These are phyloP conservation scores for Apiospora malaysiana DNA, from an alignment of 2,329 filamentous ascomycete genomes.

Conservation along the genomic window DNA sequence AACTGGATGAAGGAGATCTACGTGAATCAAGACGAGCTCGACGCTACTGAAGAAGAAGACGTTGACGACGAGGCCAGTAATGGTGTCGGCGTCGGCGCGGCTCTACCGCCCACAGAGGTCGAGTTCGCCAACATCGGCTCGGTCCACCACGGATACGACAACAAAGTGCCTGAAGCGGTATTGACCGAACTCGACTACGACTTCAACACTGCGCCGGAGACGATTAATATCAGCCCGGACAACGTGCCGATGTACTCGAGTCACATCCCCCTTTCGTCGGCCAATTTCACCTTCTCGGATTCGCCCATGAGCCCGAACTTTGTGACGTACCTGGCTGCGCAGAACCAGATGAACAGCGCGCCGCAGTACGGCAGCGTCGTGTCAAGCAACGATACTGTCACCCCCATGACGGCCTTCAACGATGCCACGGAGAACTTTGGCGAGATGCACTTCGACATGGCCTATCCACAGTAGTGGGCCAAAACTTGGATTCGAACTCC, in stretches of 20 bases:
- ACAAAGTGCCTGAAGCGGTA: constrained; percentile 26
- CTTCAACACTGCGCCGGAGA: constrained; percentile 24
- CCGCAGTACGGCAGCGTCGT: constrained; percentile 35
- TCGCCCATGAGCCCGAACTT: constrained; percentile 30
- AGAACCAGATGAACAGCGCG: constrained; percentile 29
- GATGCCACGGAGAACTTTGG: constrained; percentile 32
- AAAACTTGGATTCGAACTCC: not conserved
- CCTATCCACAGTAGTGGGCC: constrained; percentile 31
- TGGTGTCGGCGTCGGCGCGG: constrained; percentile 29
- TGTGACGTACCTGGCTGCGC: constrained; percentile 26
- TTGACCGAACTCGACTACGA: constrained; percentile 32
- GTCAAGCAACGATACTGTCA: constrained; percentile 37
- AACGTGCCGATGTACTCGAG: constrained; percentile 28
- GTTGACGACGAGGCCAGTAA: constrained; percentile 46
- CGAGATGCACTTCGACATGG: constrained; percentile 35
- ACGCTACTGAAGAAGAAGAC: constrained; percentile 44
- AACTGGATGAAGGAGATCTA: constrained; percentile 63
- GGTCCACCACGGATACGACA: constrained; percentile 22
- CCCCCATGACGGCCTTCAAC: constrained; percentile 35
- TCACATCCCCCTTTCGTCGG: constrained; percentile 38
- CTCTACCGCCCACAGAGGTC: constrained; percentile 23
- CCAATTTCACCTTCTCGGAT: constrained; percentile 37
- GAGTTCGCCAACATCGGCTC: constrained; percentile 7
- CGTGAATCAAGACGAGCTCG: constrained; percentile 43
- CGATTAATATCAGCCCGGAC: constrained; percentile 30